Conservation (phyloP, 495 filamentous ascomycete genomes). For the Penicillium cataractarum region DNA sequence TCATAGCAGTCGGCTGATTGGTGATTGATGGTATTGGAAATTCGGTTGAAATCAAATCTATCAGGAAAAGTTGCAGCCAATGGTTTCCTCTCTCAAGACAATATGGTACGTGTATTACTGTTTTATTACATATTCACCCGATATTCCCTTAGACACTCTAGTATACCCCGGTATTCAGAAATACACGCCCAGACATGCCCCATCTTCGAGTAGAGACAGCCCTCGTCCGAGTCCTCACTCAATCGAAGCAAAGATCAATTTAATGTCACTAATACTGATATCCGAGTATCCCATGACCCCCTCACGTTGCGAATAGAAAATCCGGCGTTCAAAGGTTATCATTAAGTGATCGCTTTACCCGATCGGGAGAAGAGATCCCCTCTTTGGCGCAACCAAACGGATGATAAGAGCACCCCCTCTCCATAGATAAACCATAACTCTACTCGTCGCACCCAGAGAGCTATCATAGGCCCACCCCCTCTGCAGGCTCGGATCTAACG, state of each 20-base stretch:
- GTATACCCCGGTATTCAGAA: not conserved
- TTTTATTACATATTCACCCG: not conserved
- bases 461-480: conserved; percentile 7
- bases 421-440: conserved; percentile 16
- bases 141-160: not conserved
- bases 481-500: conserved; percentile 28
- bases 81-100: too few relatives aligned
- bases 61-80: too few relatives aligned
- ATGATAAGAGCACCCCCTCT: conserved; percentile 28
- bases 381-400: not conserved
- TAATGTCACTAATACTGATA: not conserved
- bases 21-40: not conserved
- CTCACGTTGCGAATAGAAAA: not conserved
- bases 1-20: not conserved
- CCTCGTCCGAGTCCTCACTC: not conserved
- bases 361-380: conserved; percentile 32
- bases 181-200: not conserved
- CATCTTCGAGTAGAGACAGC: not conserved
- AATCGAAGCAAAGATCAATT: not conserved
- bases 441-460: not conserved
- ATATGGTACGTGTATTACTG: not conserved
- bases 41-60: not conserved
- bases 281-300: not conserved
- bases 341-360: conserved; percentile 23
- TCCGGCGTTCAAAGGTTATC: conserved; percentile 13